These are phyloP conservation scores for Blumeriella jaapii DNA, from an alignment of 2,329 filamentous ascomycete genomes.

Conservation along the genomic window DNA sequence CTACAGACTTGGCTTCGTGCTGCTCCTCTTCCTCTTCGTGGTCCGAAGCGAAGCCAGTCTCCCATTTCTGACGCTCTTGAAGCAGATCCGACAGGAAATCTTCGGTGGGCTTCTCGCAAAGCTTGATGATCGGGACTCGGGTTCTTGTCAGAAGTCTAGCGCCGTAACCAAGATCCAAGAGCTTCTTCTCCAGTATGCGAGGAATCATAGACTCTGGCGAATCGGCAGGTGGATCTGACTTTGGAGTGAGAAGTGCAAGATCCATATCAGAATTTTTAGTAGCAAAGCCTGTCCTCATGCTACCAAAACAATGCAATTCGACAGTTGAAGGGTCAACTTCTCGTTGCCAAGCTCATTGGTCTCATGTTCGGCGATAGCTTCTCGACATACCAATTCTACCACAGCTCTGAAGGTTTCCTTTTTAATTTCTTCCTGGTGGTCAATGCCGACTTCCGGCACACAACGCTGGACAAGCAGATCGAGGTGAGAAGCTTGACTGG, in stretches of 20 bases:
- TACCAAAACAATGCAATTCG: constrained; percentile 70
- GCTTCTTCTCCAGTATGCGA: constrained; percentile 60
- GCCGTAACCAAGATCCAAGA: constrained; percentile 61
- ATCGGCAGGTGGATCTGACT: constrained; percentile 42
- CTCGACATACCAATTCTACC: constrained; percentile 53
- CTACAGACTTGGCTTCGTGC: constrained; percentile 18
- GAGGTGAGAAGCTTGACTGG: constrained; percentile 37
- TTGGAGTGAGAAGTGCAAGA: constrained; percentile 60
- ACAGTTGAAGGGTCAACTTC: constrained; percentile 41
- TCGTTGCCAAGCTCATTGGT: constrained; percentile 29
- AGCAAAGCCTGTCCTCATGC: constrained; percentile 73
- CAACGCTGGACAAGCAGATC: constrained; percentile 34
- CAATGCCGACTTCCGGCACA: constrained; percentile 41
- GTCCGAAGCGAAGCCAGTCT: constrained; percentile 37
- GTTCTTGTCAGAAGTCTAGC: constrained; percentile 69
- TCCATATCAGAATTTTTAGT: constrained; percentile 88
- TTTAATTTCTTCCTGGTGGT: constrained; percentile 46
- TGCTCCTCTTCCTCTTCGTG: constrained; percentile 23
- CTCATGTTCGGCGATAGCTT: constrained; percentile 45
- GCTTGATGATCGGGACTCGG: constrained; percentile 76
- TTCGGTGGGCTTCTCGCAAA: constrained; percentile 60
- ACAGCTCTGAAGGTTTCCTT: constrained; percentile 59
- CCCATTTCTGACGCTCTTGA: constrained; percentile 61
- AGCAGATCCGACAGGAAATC: constrained; percentile 49
- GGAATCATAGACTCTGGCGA: constrained; percentile 52